Base-by-base conservation (phyloP, 1,139 yeast species). In the Scheffersomyces parashehatae region DNA sequence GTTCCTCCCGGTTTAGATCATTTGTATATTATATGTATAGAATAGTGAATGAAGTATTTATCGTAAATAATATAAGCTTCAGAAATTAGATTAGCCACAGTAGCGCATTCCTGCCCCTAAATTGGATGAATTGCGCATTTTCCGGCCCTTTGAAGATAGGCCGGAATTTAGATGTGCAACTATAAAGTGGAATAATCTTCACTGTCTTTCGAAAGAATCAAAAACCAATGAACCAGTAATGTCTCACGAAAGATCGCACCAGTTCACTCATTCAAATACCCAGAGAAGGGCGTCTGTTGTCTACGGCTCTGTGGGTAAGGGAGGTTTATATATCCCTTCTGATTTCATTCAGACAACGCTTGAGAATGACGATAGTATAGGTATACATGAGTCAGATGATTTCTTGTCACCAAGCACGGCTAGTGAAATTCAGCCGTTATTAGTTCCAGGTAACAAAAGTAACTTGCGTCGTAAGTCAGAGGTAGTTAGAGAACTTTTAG, bases 231-330 rank as follows among this genome's bases (percentile, higher is more conserved):
- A 20, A 20, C 26, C 26, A 20, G 8, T 20, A 20, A 20, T 20
- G 26, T 20, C 26, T 20, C 26, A 48, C 33, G 54, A 54, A 29
- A 56, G 59, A 43, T 49, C 60, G 28, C 77, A 72, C 48, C 77
- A 70, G 48, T 79, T 79, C 58, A 70, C 67, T 8, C 75, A 75
- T 48, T 70, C 82, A 11, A 77, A 72, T 36, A 61, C 73, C 3
- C 68, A 75, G 51, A 64, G 83, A 51, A 62, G 83, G 45, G 81
- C 80, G 3, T 78, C 83, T 3, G 65, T 77, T 0, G 78, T 78
- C 0, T 77, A 69, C 44, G 83, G 82, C 1, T 75, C 82, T 3
- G 63, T 73, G 2, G 82, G 83, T 6, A 73, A 81, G 51, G 75
- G 78, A 7, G 83, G 83, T 0, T 60, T 80, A 8, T 79, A 65